Base-by-base conservation (phyloP, 2,329 filamentous ascomycete species). In the Epichloe bromicola region DNA sequence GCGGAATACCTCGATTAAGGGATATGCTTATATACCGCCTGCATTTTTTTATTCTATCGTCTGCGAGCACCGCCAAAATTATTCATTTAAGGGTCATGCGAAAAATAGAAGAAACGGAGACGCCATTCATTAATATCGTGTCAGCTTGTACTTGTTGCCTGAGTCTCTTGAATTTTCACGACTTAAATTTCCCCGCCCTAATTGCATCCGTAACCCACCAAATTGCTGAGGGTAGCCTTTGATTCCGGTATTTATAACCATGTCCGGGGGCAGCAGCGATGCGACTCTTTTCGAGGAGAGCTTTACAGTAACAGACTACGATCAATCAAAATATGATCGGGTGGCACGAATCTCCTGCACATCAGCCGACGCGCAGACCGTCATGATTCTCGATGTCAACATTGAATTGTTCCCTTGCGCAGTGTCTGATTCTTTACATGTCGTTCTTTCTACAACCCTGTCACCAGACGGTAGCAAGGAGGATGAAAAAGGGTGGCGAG, bases 211-310 rank as follows among this genome's bases (percentile, higher is more conserved):
- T 39, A 5, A 47, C 38, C 11, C 20, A 20, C 23, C 19, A 30
- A 48, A 1, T 5, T 15, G 38, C 37, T 15, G 46, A 40, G 46
- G 36, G 40, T 19, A 26, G 11, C 33, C 36, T 17, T 23, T 39
- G 11, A 11, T 34, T 26, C 8, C 20, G 23, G 15, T 14, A 41
- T 37, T 42, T 41, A 53, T 3, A 46, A 49, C 17, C 19, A 56
- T 58, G 61, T 54, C 51, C 76, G 51, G 54, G 17, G 40, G 34
- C 58, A 82, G 88, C 69, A 84, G 86, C 59, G 91, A 97, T 72
- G 84, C 90, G 53, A 85, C 93, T 63, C 86, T 97, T 68, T 95
- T 94, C 72, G 89, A 96, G 71, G 89, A 95, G 65, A 84, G 80
- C 62, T 96, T 97, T 78, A 86, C 79, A 55, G 77, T 97, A 61